Conservation (phyloP, 768 basidiomycete species). For the Kwoniella botswanensis region DNA sequence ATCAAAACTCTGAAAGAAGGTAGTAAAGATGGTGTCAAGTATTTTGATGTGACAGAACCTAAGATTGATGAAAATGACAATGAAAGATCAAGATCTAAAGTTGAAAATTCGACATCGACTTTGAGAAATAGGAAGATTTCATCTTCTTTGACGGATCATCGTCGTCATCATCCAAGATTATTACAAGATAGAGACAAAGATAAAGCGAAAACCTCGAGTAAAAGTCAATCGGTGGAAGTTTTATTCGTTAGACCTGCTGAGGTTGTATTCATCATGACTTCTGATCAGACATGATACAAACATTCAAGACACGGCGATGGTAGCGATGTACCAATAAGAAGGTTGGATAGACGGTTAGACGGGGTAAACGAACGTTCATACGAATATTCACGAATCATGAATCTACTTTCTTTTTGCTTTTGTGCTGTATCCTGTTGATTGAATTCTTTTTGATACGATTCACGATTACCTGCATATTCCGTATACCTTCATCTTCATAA, state of each 20-base stretch:
- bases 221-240: slow-evolving; percentile 20
- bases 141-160: background rate
- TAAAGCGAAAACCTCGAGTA: background rate
- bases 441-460: background rate
- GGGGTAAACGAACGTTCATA: too few species aligned
- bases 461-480: background rate
- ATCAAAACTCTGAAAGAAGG: slow-evolving; percentile 34
- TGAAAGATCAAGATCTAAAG: background rate
- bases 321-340: background rate
- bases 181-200: slow-evolving; percentile 4
- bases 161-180: background rate
- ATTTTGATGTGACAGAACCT: slow-evolving; percentile 33
- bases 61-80: background rate
- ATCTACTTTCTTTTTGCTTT: too few species aligned
- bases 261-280: slow-evolving; percentile 48
- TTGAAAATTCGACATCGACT: background rate
- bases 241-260: slow-evolving; percentile 53
- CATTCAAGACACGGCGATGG: background rate
- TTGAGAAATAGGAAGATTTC: background rate
- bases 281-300: slow-evolving; percentile 12
- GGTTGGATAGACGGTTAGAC: background rate
- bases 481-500: too few species aligned
- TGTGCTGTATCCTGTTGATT: background rate
- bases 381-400: too few species aligned
- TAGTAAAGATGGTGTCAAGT: slow-evolving; percentile 39